Conservation (phyloP, 2,329 filamentous ascomycete genomes). For the Xylariales sp. region DNA sequence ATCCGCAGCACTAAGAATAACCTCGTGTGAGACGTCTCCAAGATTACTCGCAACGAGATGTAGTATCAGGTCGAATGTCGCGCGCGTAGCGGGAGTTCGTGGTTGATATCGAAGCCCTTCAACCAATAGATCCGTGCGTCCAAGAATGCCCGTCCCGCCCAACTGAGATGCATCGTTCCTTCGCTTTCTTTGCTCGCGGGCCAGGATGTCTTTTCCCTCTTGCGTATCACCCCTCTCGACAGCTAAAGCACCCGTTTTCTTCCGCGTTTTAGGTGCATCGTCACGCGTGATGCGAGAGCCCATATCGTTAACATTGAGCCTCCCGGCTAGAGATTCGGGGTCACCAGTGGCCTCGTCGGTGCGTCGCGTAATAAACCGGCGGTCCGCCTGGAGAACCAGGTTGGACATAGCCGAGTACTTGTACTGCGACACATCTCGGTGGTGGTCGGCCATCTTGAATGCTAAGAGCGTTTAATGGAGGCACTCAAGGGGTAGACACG, state of each 20-base stretch:
- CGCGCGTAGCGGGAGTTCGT: conserved; percentile 88
- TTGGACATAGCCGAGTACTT: conserved; percentile 99
- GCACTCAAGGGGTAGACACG: conserved; percentile 16
- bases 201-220: conserved; percentile 85
- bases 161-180: conserved; percentile 80
- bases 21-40: conserved; percentile 91
- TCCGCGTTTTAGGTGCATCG: conserved; percentile 83
- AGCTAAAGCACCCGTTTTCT: conserved; percentile 72
- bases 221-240: conserved; percentile 80
- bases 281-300: conserved; percentile 85
- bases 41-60: conserved; percentile 89
- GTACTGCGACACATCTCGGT: conserved; percentile 92
- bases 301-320: conserved; percentile 95
- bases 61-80: conserved; percentile 93
- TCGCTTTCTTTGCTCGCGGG: conserved; percentile 86
- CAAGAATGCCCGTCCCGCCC: conserved; percentile 81
- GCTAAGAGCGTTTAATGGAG: conserved; percentile 21
- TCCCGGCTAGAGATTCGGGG: conserved; percentile 94
- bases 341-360: conserved; percentile 97
- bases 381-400: conserved; percentile 99
- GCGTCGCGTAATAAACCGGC: conserved; percentile 91
- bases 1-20: conserved; percentile 93
- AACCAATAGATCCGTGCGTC: conserved; percentile 85
- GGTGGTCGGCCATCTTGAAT: conserved; percentile 76
- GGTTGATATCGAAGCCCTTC: conserved; percentile 94